Evolutionary conservation across 208 protist species (phyloP), one percentile per base, ranked within the genome.

Genomic region (Crithidia sp.): DNA sequence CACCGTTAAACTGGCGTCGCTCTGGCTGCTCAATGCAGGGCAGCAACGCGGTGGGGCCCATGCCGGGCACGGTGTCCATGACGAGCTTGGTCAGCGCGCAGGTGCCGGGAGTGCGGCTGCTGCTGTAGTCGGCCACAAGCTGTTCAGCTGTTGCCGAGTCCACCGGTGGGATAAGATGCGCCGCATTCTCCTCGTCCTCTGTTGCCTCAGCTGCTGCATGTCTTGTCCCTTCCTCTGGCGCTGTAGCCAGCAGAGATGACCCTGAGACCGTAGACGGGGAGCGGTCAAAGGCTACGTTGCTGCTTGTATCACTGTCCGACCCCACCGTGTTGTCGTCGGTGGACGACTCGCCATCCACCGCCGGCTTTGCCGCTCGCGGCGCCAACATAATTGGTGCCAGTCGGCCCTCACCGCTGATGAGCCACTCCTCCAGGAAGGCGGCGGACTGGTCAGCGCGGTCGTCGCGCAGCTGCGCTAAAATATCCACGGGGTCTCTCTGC

Each of bases 21-120:
- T 78, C 73, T 57, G 73, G 73, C 43, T 78, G 73, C 57, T 67
- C 66, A 8, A 78, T 62, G 59, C 66, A 78, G 17, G 73, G 73
- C 47, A 72, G 66, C 47, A 78, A 56, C 52, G 73, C 53, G 13
- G 47, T 28, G 44, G 43, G 43, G 5, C 17, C 19, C 64, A 55
- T 72, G 17, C 53, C 73, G 2, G 73, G 64, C 0, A 78, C 55
- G 0, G 66, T 72, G 37, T 72, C 66, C 28, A 68, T 41, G 4
- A 72, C 60, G 17, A 72, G 47, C 19, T 66, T 41, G 13, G 73
- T 54, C 17, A 78, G 66, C 41, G 36, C 44, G 12, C 44, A 66
- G 39, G 49, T 49, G 44, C 58, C 44, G n/a, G 73, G 73, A 10
- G 57, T 49, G 2, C 17, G 49, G 36, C 66, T 78, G 3, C 8